These are phyloP conservation scores for Lipomyces kockii DNA, from an alignment of 805 yeast species.

Conservation along the genomic window DNA sequence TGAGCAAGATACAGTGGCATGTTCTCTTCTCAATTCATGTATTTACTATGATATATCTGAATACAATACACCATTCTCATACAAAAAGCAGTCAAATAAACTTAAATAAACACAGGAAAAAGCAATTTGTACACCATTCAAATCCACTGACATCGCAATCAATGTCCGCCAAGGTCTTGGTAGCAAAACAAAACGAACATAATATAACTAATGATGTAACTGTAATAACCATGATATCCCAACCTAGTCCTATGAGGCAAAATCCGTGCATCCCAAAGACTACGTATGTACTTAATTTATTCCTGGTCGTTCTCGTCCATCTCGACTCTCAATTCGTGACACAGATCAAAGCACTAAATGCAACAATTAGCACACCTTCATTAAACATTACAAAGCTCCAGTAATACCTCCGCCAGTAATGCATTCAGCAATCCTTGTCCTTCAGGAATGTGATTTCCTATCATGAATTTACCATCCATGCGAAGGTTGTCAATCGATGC, in stretches of 20 bases:
- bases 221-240: not conserved
- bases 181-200: too few species aligned
- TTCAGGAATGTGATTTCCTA: constrained; percentile 89
- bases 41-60: not conserved
- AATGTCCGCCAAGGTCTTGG: not conserved
- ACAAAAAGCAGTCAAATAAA: not conserved
- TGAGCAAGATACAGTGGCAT: too few species aligned
- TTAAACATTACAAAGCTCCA: not conserved
- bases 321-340: constrained; percentile 87
- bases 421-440: constrained; percentile 90
- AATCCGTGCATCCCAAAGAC: not conserved
- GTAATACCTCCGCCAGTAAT: constrained; percentile 29
- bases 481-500: constrained; percentile 87
- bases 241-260: not conserved
- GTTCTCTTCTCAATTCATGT: too few species aligned
- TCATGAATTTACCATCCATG: constrained; percentile 88
- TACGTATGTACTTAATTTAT: not conserved
- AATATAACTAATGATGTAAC: not conserved
- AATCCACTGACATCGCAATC: not conserved
- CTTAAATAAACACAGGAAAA: not conserved
- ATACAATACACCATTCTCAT: not conserved
- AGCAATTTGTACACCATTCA: not conserved
- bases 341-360: constrained; percentile 75
- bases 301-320: constrained; percentile 35
- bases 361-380: not conserved